These are phyloP conservation scores for Parietaria judaica DNA, from an alignment of 306 rosid genomes.

Conservation along the genomic window DNA sequence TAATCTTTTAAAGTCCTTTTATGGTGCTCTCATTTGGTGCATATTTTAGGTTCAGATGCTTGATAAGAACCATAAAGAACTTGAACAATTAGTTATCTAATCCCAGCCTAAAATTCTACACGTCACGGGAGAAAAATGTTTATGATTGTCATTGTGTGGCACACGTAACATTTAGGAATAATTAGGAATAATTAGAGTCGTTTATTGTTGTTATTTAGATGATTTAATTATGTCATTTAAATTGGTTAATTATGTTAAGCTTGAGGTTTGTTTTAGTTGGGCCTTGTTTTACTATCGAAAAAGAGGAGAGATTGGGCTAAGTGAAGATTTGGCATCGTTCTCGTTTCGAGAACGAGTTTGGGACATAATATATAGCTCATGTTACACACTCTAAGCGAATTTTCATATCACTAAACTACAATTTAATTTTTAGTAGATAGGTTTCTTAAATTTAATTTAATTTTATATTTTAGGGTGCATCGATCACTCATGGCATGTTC, in stretches of 20 bases:
- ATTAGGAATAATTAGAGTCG: too few species aligned
- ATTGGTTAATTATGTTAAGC: too few species aligned
- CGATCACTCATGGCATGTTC: constrained; percentile 35
- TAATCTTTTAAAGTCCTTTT: too few species aligned
- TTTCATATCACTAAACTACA: background rate
- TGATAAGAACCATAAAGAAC: background rate
- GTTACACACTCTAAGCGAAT: background rate
- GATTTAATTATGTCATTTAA: too few species aligned
- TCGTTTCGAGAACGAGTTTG: background rate
- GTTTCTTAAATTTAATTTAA: background rate
- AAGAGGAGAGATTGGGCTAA: too few species aligned
- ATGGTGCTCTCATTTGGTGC: background rate
- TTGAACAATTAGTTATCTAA: background rate
- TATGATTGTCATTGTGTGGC: too few species aligned
- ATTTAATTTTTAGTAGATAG: background rate
- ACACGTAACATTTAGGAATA: too few species aligned
- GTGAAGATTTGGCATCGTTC: background rate
- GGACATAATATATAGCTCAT: background rate
- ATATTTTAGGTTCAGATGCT: background rate
- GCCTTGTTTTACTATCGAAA: too few species aligned
- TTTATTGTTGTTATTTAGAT: too few species aligned
- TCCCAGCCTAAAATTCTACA: too few species aligned
- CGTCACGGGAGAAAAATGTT: too few species aligned
- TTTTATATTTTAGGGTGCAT: constrained; percentile 34
- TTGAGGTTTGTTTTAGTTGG: too few species aligned